phyloP scores from a whole-genome alignment of 441 rosid species.

The Eruca vesicaria region DNA sequence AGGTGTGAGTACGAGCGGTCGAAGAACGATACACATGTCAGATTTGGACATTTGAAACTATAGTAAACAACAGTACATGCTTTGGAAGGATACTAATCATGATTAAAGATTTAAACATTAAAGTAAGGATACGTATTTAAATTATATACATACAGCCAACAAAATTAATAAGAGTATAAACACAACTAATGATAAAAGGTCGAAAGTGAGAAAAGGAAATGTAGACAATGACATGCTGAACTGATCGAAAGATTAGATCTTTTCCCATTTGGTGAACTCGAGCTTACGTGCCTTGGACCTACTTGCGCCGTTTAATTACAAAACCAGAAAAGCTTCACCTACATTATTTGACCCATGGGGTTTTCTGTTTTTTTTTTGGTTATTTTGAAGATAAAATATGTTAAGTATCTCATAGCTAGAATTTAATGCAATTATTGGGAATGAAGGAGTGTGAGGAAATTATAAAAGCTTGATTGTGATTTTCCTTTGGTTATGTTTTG shows the following conservation, averaged over 20 bases:
- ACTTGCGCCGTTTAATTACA: constrained; percentile 24
- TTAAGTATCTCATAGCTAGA: background rate
- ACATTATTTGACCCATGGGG: background rate
- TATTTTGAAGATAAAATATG: background rate
- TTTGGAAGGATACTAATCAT: constrained; percentile 15
- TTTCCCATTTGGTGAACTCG: background rate
- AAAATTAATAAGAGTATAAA: background rate
- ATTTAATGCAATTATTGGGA: background rate
- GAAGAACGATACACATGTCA: constrained; percentile 19
- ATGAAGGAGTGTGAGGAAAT: background rate
- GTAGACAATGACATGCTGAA: constrained; percentile 12
- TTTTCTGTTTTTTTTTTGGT: background rate
- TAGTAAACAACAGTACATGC: background rate
- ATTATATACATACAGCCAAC: background rate
- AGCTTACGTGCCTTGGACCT: constrained; percentile 21
- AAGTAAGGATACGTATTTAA: background rate
- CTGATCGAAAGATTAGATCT: background rate
- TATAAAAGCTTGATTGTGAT: background rate
- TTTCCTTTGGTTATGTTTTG: background rate
- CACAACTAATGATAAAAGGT: background rate
- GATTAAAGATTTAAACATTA: constrained; percentile 1
- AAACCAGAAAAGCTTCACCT: background rate
- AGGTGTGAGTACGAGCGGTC: constrained; percentile 19
- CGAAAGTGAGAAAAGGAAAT: constrained; percentile 7
- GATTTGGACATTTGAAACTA: constrained; percentile 24